Evolutionary conservation across 768 basidiomycete species (phyloP).

Genomic region (Sutorius australiensis): DNA sequence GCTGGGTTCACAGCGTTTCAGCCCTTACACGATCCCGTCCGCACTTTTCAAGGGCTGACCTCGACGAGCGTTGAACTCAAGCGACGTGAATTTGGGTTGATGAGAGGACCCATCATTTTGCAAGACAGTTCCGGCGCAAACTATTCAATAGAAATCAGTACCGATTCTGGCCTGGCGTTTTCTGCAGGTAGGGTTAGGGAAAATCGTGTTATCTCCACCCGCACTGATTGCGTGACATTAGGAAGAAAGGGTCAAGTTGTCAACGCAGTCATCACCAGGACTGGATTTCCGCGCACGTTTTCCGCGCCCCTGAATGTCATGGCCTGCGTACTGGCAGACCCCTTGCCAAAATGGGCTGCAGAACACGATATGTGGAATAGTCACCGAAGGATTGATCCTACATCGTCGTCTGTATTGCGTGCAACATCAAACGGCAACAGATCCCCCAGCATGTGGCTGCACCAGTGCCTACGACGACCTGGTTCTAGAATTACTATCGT

Average conservation of each 20-base stretch:
- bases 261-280: constrained; percentile 9
- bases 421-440: not conserved
- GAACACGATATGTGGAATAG: not conserved
- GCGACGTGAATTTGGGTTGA: too few relatives aligned
- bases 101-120: not conserved
- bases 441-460: too few relatives aligned
- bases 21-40: constrained; percentile 1
- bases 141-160: constrained; percentile 4
- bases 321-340: not conserved
- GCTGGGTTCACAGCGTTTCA: constrained; percentile 19
- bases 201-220: not conserved
- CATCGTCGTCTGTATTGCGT: not conserved
- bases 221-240: not conserved
- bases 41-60: not conserved
- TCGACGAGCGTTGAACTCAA: not conserved
- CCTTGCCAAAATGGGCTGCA: constrained; percentile 7
- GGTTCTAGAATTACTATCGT: not conserved
- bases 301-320: not conserved
- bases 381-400: rapidly evolving
- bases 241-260: not conserved
- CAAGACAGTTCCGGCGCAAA: not conserved
- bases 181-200: not conserved
- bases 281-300: constrained; percentile 9
- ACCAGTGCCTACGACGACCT: too few relatives aligned
- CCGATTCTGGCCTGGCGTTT: not conserved